Evolutionary conservation across 768 basidiomycete species (phyloP), one percentile per base, ranked within the genome.

Genomic region (Boletus subparvulus): DNA sequence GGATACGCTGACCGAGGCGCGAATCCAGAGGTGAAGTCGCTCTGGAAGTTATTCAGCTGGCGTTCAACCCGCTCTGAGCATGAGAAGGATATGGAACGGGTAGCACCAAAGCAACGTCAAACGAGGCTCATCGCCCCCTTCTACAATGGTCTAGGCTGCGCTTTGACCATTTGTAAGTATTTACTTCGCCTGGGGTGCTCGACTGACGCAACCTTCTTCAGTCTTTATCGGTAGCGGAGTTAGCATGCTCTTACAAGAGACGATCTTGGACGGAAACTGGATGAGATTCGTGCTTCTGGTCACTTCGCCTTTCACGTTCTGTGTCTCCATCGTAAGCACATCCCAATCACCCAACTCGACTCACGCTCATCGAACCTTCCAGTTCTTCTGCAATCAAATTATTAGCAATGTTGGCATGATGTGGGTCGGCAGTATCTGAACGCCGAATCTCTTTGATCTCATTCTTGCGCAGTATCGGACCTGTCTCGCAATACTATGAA

Each of bases 401-500:
- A 61, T 91, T 32, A 73, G 78, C n/a, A 86, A 82, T 54, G 46
- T 90, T 30, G 77, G 81, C 13, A 88, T 85, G 75, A 75, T 85
- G 88, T 89, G 66, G 43, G 85, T 71, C 16, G 9, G 12, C 50
- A 11, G 35, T 13, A 19, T 30, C 26, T 36, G 37, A 14, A n/a
- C 7, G 36, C 17, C 1, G 37, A 47, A 10, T 13, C n/a, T 1
- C 21, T 32, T 44, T 54, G 42, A 37, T 47, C 46, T 54, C 36
- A 52, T 57, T n/a, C 5, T 14, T 28, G 11, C 37, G 9, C 58
- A 88, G 87, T 10, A 61, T 93, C 56, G 92, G 92, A 26, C 92
- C 92, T 19, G 87, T 94, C 45, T 84, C 91, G 7, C 92, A 94
- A 61, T 91, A 83, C 69, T 84, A 90, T 66, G 85, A 92, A 63